These are phyloP conservation scores for Salisapilia sapeloensis DNA, from an alignment of 352 stramenopile species.

Conservation along the genomic window DNA sequence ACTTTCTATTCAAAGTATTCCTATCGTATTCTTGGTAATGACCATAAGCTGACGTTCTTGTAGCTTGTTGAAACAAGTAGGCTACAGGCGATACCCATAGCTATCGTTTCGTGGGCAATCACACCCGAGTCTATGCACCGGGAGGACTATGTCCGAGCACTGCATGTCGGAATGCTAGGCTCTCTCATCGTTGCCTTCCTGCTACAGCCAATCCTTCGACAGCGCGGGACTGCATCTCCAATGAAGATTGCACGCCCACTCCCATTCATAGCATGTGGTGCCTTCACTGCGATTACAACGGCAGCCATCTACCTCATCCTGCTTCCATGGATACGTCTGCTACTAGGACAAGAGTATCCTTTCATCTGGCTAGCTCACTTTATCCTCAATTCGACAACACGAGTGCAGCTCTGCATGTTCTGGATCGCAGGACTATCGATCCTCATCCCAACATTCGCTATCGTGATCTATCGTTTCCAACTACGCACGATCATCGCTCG, in stretches of 20 bases:
- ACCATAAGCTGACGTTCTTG: too few species aligned
- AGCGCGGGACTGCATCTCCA: slow-evolving; percentile 23
- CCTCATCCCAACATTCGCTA: slow-evolving; percentile 32
- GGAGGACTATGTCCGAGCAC: slow-evolving; percentile 21
- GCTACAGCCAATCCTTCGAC: slow-evolving; percentile 21
- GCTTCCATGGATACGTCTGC: slow-evolving; percentile 49
- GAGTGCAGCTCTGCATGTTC: slow-evolving; percentile 25
- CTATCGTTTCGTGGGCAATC: too few species aligned
- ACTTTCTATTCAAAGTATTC: slow-evolving; percentile 20
- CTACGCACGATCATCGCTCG: slow-evolving; percentile 55
- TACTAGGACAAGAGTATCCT: slow-evolving; percentile 41
- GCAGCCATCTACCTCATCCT: slow-evolving; percentile 15
- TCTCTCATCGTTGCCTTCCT: slow-evolving; percentile 25
- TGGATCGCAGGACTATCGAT: slow-evolving; percentile 32
- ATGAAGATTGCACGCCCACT: slow-evolving; percentile 14
- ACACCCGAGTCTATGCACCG: too few species aligned
- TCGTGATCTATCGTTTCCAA: slow-evolving; percentile 12
- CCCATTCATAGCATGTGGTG: slow-evolving; percentile 5
- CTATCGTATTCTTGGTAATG: neutral
- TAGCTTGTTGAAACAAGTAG: too few species aligned
- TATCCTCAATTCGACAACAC: slow-evolving; percentile 11
- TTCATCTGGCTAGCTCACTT: slow-evolving; percentile 37
- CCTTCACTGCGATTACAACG: slow-evolving; percentile 13
- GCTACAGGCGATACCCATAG: too few species aligned
- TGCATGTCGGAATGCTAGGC: slow-evolving; percentile 38